Conservation (phyloP, 2,329 filamentous ascomycete species). For the Metarhizium anisopliae region DNA sequence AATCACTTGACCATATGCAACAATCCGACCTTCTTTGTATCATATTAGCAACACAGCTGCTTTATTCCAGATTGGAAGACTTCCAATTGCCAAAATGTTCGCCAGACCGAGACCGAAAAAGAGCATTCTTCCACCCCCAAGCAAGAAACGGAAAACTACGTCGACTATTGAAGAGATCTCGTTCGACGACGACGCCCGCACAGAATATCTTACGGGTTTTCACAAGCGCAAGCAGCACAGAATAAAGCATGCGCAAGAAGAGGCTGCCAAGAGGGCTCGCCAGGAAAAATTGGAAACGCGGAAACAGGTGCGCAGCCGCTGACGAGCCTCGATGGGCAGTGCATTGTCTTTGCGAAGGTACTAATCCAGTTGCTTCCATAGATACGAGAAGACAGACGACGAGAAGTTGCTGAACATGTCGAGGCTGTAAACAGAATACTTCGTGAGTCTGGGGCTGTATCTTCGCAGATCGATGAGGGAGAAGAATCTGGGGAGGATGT, state of each 20-base stretch:
- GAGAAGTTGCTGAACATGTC: constrained; percentile 75
- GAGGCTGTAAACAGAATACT: constrained; percentile 65
- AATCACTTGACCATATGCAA: no score
- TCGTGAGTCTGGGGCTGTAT: constrained; percentile 43
- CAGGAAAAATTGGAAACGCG: constrained; percentile 67
- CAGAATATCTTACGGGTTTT: constrained; percentile 90
- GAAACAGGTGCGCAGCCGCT: constrained; percentile 55
- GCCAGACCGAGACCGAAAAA: constrained; percentile 52
- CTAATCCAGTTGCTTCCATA: constrained; percentile 25
- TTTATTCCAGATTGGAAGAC: neutral
- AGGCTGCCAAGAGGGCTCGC: constrained; percentile 65
- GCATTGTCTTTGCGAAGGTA: neutral
- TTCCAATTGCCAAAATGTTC: constrained; percentile 31
- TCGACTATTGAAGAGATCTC: constrained; percentile 66
- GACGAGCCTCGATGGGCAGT: neutral
- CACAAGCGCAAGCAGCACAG: constrained; percentile 89
- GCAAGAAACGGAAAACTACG: constrained; percentile 58
- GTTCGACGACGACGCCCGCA: constrained; percentile 71
- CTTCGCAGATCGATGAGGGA: constrained; percentile 29
- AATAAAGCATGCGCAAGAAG: constrained; percentile 75
- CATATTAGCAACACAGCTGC: no score
- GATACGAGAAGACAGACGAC: constrained; percentile 75
- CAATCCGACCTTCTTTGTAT: no score
- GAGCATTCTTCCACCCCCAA: constrained; percentile 44
- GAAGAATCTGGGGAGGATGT: constrained; percentile 29